Evolutionary conservation across 169 alveolate genomes (phyloP), one percentile per base, ranked within the genome.

Genomic region (Eimeria acervulina): DNA sequence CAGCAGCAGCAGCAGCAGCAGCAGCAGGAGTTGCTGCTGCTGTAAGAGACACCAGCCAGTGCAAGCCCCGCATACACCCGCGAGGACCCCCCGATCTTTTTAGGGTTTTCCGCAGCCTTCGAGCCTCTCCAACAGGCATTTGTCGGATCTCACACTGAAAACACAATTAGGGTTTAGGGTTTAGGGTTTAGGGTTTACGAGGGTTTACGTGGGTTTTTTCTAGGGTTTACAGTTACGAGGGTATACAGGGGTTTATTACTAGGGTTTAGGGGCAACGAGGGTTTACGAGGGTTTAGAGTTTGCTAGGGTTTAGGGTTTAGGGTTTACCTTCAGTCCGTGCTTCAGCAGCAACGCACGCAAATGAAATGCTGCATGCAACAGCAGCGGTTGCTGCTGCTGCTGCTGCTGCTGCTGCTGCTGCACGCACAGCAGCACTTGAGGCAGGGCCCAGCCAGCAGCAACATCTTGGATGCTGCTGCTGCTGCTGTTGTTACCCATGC

Each of bases 301-400:
- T 55, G 15, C 26, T 55, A 68, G 80, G 80, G 80, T 68, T 68
- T 68, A 33, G 80, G 80, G 80, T 68, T 68, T 68, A 33, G 80
- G 42, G 66, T 55, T 55, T 55, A 55, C 78, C 78, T 66, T 66
- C 28, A 66, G 78, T 23, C 78, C 78, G 28, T 66, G 78, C 21
- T 66, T 66, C 10, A 66, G 21, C 78, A 47, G 12, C 19, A 47
- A 12, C 19, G 55, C 55, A 7, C 55, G 5, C 5, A 47, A 12
- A 47, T 47, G 55, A 47, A 47, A 47, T 4, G 78, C 55, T 12
- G 55, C 55, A 47, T 47, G 55, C 55, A 47, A 12, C 55, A 47
- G 55, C 55, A 47, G 5, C 78, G 28, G 78, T 17, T 47, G 55
- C 55, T 47, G 55, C 55, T 47, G 55, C 55, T 47, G 55, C 55